phyloP scores from a whole-genome alignment of 495 filamentous ascomycete species.

The Penicillium flavigenum region DNA sequence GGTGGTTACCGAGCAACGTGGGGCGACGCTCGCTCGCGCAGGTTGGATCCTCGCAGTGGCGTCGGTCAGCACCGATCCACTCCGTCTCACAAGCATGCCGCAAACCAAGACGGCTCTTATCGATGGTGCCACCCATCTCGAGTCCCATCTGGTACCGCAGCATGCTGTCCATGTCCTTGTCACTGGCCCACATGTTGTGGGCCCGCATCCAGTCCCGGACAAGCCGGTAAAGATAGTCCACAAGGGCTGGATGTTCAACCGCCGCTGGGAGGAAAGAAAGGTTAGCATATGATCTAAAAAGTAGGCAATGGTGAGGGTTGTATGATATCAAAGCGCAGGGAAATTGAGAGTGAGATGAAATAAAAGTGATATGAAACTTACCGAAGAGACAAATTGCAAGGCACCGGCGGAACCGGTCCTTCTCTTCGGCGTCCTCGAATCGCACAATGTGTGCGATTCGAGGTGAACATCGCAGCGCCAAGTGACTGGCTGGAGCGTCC shows the following conservation, averaged over 20 bases:
- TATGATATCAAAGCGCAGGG: background rate
- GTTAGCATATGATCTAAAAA: conserved; percentile 1
- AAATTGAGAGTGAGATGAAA: background rate
- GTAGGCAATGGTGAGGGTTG: background rate
- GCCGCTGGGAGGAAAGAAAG: conserved; percentile 9
- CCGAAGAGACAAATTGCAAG: conserved; percentile 39
- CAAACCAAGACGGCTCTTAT: conserved; percentile 15
- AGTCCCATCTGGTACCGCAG: conserved; percentile 27
- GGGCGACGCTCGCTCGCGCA: conserved; percentile 26
- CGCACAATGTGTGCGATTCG: conserved; percentile 17
- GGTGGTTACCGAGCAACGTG: conserved; percentile 13
- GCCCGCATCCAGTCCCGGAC: conserved; percentile 38
- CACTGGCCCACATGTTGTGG: conserved; percentile 13
- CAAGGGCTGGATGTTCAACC: conserved; percentile 19
- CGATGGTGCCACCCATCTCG: conserved; percentile 26
- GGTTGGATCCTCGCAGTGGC: conserved; percentile 26
- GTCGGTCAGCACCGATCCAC: conserved; percentile 32
- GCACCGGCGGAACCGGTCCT: conserved; percentile 40
- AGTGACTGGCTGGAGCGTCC: conserved; percentile 10
- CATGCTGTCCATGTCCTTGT: conserved; percentile 15
- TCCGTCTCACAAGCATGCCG: conserved; percentile 40
- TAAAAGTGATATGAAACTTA: conserved; percentile 15
- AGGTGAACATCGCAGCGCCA: conserved; percentile 26
- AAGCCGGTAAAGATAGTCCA: conserved; percentile 37
- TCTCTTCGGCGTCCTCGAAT: conserved; percentile 27